These are phyloP conservation scores for Ophiosphaerella korrae DNA, from an alignment of 2,329 filamentous ascomycete species.

Conservation along the genomic window DNA sequence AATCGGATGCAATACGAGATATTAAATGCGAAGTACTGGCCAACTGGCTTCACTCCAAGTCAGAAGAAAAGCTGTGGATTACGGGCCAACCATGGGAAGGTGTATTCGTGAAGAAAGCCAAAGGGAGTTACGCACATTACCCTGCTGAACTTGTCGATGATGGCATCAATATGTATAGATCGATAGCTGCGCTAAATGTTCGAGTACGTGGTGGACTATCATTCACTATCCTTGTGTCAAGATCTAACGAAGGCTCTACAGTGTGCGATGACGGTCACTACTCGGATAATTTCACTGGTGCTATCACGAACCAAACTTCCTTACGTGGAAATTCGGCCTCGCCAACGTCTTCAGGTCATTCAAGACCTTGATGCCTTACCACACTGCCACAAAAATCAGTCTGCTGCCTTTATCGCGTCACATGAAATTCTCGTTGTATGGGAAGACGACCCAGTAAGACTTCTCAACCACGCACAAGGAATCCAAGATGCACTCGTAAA, in stretches of 20 bases:
- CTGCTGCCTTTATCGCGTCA: constrained; percentile 76
- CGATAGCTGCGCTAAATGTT: constrained; percentile 58
- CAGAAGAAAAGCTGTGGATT: constrained; percentile 62
- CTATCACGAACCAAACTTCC: constrained; percentile 56
- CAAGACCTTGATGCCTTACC: constrained; percentile 62
- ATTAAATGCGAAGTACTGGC: constrained; percentile 67
- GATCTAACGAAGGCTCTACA: constrained; percentile 35
- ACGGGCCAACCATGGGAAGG: constrained; percentile 57
- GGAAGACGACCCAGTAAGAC: constrained; percentile 77
- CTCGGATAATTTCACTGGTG: constrained; percentile 64
- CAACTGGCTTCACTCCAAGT: constrained; percentile 67
- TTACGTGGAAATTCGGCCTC: constrained; percentile 64
- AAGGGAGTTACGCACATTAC: constrained; percentile 58
- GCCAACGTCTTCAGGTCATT: constrained; percentile 66
- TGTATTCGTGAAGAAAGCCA: constrained; percentile 59
- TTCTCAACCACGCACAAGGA: constrained; percentile 70
- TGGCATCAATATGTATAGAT: constrained; percentile 56
- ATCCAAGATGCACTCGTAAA: constrained; percentile 81
- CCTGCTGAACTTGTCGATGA: constrained; percentile 55
- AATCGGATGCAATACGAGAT: constrained; percentile 54
- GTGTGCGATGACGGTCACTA: constrained; percentile 72
- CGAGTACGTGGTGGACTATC: constrained; percentile 47
- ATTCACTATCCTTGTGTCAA: not conserved
- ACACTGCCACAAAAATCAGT: constrained; percentile 74
- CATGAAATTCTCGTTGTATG: constrained; percentile 76